phyloP scores from a whole-genome alignment of 2,329 filamentous ascomycete species.

The Nemania sp. region DNA sequence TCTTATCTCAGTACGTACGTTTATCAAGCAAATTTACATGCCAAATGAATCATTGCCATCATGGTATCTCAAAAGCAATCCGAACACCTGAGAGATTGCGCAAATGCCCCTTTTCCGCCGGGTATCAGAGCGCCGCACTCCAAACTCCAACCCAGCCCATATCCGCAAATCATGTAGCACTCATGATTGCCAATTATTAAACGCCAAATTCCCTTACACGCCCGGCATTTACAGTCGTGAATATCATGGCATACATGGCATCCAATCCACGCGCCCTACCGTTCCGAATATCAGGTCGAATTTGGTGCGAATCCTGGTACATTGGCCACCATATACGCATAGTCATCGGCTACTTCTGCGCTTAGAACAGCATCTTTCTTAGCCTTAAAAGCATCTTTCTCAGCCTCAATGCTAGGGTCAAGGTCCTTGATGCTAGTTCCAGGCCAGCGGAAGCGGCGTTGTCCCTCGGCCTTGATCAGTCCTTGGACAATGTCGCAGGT shows the following conservation, averaged over 20 bases:
- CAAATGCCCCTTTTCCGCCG: neutral
- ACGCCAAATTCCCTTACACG: neutral
- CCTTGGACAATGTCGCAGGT: conserved; percentile 9
- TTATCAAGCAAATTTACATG: neutral
- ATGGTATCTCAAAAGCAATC: neutral
- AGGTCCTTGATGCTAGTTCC: neutral
- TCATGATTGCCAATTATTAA: neutral
- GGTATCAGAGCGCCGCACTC: neutral
- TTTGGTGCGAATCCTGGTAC: no score
- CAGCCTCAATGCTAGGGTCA: no score
- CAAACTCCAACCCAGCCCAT: neutral
- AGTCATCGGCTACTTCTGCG: no score
- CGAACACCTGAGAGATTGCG: neutral
- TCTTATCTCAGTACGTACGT: neutral
- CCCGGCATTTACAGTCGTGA: no score
- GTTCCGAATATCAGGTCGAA: no score
- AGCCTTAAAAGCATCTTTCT: no score
- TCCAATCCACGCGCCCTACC: no score
- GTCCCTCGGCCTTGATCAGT: neutral
- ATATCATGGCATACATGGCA: no score
- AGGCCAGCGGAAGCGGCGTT: neutral
- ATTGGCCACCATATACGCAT: no score
- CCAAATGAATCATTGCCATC: neutral
- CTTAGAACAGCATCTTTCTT: no score
- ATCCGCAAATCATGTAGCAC: neutral